phyloP scores from a whole-genome alignment of 139 green algal genomes.

The Pseudopediastrum boryanum region DNA sequence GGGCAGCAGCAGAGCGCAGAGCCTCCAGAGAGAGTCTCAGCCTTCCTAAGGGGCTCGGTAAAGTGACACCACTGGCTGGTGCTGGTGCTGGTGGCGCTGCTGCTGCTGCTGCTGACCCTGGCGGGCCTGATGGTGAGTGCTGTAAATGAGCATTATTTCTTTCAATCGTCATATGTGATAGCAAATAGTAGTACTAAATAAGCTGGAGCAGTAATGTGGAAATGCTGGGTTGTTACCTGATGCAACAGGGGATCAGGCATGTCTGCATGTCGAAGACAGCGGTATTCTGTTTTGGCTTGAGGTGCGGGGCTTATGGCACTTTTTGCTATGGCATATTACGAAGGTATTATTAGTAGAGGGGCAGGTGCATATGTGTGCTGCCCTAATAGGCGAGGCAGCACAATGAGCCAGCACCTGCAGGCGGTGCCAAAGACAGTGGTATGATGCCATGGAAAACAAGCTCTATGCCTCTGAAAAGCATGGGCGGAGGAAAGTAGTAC shows the following conservation, averaged over 20 bases:
- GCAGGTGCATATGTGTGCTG: too few relatives aligned
- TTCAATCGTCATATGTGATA: background rate
- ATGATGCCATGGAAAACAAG: too few relatives aligned
- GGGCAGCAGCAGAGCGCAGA: background rate
- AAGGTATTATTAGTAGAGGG: too few relatives aligned
- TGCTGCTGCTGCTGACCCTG: background rate
- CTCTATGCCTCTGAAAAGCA: too few relatives aligned
- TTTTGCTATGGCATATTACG: too few relatives aligned
- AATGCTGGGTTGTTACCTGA: slow-evolving; percentile 1
- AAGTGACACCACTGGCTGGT: too few relatives aligned
- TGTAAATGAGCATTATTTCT: background rate
- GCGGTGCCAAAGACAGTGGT: too few relatives aligned
- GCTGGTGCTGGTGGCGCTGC: background rate
- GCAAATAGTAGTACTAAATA: background rate
- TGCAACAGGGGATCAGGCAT: background rate
- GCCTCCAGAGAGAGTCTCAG: background rate
- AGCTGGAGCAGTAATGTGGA: background rate
- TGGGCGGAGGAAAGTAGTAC: too few relatives aligned
- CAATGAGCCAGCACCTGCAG: too few relatives aligned
- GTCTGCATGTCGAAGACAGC: background rate
- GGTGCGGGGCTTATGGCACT: too few relatives aligned
- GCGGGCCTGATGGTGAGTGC: background rate
- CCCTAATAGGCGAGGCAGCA: too few relatives aligned
- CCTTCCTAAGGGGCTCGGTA: too few relatives aligned
- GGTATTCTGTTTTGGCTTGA: background rate